Evolutionary conservation across 495 filamentous ascomycete genomes (phyloP), one percentile per base, ranked within the genome.

Genomic region (Podospora didyma): DNA sequence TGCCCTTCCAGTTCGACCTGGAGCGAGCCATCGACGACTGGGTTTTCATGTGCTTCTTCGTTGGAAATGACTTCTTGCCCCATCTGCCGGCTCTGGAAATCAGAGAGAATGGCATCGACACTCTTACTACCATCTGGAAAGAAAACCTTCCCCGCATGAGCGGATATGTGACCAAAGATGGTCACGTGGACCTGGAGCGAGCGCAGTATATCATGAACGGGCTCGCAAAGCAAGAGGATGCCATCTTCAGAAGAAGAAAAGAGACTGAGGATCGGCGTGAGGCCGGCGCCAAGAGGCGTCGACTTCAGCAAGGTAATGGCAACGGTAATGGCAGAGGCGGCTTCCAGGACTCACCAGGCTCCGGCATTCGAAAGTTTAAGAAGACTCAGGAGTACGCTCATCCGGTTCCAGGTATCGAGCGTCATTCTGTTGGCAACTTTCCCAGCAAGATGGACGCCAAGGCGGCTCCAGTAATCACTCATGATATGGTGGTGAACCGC

Each of bases 41-140:
- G 94, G 90, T 99, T 16, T 99, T 99, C 72, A 96, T 99, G 93
- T 99, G 94, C 77, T 99, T 96, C 74, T 99, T 99, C 69, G 94
- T 99, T 56, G 94, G 94, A 62, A 99, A 99, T 69, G 95, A 99
- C 77, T 99, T 99, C 75, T 77, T 99, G 62, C 94, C 94, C 46
- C 94, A 99, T 78, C 75, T 99, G 54, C 94, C 94, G 21, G 95
- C 92, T 68, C 79, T 99, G 55, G 94, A 97, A 70, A 97, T 99
- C 69, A 84, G 93, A 60, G 94, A 99, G 64, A 88, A 96, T 69
- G 95, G 93, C 24, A 97, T 99, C 69, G 92, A 99, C 66, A 96
- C 91, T 0, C 78, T 99, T 46, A 95, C 92, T 51, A 86, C 89
- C 7, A 96, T 97, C 56, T 99, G 95, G 94, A 86, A 88, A 56